These are phyloP conservation scores for Tylopilus intermedius DNA, from an alignment of 768 basidiomycete species.

Conservation along the genomic window DNA sequence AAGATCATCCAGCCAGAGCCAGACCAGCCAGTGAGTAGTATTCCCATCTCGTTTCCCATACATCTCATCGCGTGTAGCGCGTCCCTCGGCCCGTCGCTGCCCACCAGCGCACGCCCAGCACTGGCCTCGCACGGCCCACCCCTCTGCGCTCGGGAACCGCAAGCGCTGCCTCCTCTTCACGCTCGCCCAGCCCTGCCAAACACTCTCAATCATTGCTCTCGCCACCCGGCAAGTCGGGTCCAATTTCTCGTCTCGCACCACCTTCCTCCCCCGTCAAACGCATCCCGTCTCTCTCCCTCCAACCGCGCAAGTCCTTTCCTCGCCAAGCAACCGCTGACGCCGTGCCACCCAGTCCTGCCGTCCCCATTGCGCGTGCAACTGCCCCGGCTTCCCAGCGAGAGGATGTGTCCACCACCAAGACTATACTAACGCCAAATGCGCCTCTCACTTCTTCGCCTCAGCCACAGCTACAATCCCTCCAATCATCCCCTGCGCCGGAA, in stretches of 20 bases:
- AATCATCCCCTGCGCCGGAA: conserved; percentile 16
- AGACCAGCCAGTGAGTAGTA: conserved; percentile 13
- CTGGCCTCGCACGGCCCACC: conserved; percentile 37
- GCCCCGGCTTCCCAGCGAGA: conserved; percentile 21
- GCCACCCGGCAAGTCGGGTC: conserved; percentile 20
- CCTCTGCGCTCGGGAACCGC: conserved; percentile 35
- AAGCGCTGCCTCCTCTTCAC: conserved; percentile 46
- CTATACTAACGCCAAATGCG: conserved; percentile 37
- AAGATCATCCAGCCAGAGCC: conserved; percentile 45
- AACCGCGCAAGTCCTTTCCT: conserved; percentile 47
- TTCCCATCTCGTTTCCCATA: too few species aligned
- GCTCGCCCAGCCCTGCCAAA: conserved; percentile 63
- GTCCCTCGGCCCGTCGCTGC: conserved; percentile 34
- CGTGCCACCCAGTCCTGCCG: conserved; percentile 27
- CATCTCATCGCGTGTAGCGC: conserved; percentile 21
- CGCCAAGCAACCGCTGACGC: conserved; percentile 40
- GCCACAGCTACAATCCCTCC: conserved; percentile 19
- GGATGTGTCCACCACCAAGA: conserved; percentile 24
- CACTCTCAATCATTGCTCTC: conserved; percentile 26
- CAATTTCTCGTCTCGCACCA: conserved; percentile 27
- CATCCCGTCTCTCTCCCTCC: conserved; percentile 40
- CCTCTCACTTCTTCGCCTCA: conserved; percentile 30
- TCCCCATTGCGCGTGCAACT: conserved; percentile 22
- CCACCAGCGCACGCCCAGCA: conserved; percentile 61
- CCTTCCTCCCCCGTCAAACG: conserved; percentile 58